Evolutionary conservation across 352 stramenopile genomes (phyloP).

Genomic region (Phytopythium oedochilum): DNA sequence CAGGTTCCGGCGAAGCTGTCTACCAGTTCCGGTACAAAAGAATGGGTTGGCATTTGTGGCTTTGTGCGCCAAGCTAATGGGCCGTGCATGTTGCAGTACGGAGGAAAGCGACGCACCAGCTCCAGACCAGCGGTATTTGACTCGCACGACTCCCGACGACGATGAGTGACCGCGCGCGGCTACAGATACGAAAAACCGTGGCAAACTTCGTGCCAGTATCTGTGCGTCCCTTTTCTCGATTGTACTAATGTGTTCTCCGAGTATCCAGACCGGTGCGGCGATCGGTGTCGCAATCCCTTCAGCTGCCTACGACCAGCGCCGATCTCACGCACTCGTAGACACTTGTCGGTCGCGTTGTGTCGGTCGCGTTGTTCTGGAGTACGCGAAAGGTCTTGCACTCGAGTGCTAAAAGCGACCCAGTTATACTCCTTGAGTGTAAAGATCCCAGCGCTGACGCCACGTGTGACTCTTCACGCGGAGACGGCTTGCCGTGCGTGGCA

Average conservation of each 20-base stretch:
- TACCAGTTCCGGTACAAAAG: background rate
- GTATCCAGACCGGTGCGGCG: too few relatives aligned
- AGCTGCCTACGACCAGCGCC: too few relatives aligned
- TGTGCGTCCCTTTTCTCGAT: background rate
- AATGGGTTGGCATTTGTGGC: background rate
- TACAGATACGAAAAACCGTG: background rate
- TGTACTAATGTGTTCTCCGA: too few relatives aligned
- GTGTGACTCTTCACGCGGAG: conserved; percentile 1
- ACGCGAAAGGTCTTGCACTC: too few relatives aligned
- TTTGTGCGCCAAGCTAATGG: background rate
- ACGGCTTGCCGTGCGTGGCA: background rate
- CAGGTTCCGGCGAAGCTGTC: background rate
- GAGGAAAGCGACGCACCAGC: background rate
- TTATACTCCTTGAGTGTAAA: too few relatives aligned
- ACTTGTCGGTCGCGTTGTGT: too few relatives aligned
- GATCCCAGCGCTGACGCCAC: too few relatives aligned
- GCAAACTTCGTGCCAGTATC: background rate
- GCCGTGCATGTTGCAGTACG: background rate
- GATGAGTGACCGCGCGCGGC: background rate
- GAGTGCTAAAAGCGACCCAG: too few relatives aligned
- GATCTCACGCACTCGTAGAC: too few relatives aligned
- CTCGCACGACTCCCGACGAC: background rate
- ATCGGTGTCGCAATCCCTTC: too few relatives aligned
- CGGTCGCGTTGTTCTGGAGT: too few relatives aligned
- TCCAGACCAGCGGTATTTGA: background rate